Base-by-base conservation (phyloP, 345 rosid genomes). In the Lenwebbia sp. region DNA sequence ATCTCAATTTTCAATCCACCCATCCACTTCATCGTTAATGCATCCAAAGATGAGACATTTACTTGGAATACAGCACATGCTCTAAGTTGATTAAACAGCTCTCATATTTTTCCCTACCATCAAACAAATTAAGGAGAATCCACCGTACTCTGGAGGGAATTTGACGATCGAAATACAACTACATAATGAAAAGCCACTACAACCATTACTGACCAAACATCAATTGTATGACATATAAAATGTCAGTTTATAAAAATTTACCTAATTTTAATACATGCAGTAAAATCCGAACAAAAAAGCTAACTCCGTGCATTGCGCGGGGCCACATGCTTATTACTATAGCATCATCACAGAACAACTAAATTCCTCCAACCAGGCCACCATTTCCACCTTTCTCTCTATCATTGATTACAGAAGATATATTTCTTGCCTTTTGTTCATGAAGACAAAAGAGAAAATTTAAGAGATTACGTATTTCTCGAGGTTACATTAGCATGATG, bases 401-500 rank as follows among this genome's bases (percentile, higher is more conserved):
- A 9, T 65, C 13, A 17, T 33, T 19, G 44, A 65, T 33, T 33
- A 33, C 40, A 89, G 37, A 58, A 88, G 93, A 88, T 3, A 11
- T 50, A 12, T 50, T 50, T 50, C 52, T 50, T 12, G 52, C 52
- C 52, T 11, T 50, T 12, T 50, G 52, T 9, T 50, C 52, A 50
- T 50, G 52, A 50, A 50, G 52, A 50, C 52, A 50, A 50, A 12
- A 50, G 52, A 12, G 52, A 10, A 11, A 50, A 3, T 50, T 50
- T 3, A 50, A 50, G 52, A 50, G 52, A 50, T 50, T 2, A 12
- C 52, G 13, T 50, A 50, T 10, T 50, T 50, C 13, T 12, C 14
- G 52, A 50, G 14, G 14, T 50, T 50, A 95, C 99, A 83, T 95
- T 88, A 54, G 98, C 98, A 83, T 92, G 90, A 90, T 95, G 92